Evolutionary conservation across 2,329 filamentous ascomycete genomes (phyloP), one percentile per base, ranked within the genome.

Genomic region (Fusarium robinianum): DNA sequence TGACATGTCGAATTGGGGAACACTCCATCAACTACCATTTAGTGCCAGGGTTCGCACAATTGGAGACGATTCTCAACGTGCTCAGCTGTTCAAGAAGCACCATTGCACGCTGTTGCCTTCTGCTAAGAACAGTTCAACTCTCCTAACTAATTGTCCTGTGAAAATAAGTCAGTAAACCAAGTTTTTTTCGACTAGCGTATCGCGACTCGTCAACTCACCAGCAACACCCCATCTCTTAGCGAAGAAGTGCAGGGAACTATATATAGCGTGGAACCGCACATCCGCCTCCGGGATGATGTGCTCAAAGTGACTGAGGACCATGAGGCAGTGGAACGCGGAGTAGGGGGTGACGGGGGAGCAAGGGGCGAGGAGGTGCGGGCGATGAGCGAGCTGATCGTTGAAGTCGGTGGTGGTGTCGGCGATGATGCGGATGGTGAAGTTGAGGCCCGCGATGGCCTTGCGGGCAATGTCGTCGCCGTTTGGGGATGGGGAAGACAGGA

Each of bases 371-470:
- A 66, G 57, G 14, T 63, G 62, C 8, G 66, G 63, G 8, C 57
- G 55, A 24, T 60, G 62, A 15, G 61, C 55, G 18, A 67, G 63
- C 33, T 65, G 63, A 24, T 63, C 57, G 37, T 67, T 67, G 34
- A 67, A 62, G 22, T 67, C 63, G 25, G 60, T 60, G n/a, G 64
- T 67, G 15, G 64, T 65, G 38, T 68, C 66, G 39, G 63, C 60
- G 24, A 68, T 63, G 34, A 68, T 65, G 31, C 66, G 62, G 23
- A 68, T 63, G 39, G 66, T 65, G 41, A 68, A 68, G 52, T 68
- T 68, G 41, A 68, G 58, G 39, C 66, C 66, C 10, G 66, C 64
- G 11, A 68, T 63, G 48, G 65, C 65, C 41, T 68, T 68, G 23
- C 57, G 59, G 22, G 63, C 57, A 17, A 65, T 62, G 24, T 67